Conservation (phyloP, 805 yeast genomes). For the Wickerhamiella brachini region DNA sequence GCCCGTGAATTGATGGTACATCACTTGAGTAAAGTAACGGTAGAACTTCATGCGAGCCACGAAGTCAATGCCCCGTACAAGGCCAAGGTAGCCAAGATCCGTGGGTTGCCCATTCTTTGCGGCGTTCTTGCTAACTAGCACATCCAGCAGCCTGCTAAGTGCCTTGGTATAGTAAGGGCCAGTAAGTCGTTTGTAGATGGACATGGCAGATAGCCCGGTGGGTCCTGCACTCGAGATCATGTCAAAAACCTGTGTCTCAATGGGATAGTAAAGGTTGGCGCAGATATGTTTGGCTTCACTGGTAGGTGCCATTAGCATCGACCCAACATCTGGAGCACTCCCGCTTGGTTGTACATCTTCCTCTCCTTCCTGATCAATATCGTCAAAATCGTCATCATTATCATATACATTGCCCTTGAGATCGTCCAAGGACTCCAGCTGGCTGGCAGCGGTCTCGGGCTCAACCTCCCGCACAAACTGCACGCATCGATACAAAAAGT, state of each 20-base stretch:
- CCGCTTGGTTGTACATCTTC: slow-evolving; percentile 12
- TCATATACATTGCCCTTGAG: slow-evolving; percentile 20
- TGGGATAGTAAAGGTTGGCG: slow-evolving; percentile 45
- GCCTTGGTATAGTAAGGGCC: slow-evolving; percentile 45
- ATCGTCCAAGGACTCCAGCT: slow-evolving; percentile 16
- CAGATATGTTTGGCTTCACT: neutral
- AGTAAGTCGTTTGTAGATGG: slow-evolving; percentile 33
- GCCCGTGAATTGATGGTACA: slow-evolving; percentile 26
- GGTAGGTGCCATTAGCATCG: slow-evolving; percentile 4
- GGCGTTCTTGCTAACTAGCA: slow-evolving; percentile 28
- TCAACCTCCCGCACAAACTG: slow-evolving; percentile 21
- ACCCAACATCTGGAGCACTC: slow-evolving; percentile 1
- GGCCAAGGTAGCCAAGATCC: slow-evolving; percentile 23
- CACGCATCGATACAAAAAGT: slow-evolving; percentile 24
- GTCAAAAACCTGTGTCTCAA: slow-evolving; percentile 49
- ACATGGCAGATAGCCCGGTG: slow-evolving; percentile 49
- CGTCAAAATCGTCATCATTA: slow-evolving; percentile 26
- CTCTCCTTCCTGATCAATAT: slow-evolving; percentile 19
- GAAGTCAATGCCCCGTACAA: slow-evolving; percentile 54
- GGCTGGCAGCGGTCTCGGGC: neutral
- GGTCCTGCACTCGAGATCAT: slow-evolving; percentile 29
- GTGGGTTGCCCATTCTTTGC: slow-evolving; percentile 6
- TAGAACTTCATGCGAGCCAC: slow-evolving; percentile 63
- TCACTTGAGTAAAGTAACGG: slow-evolving; percentile 41
- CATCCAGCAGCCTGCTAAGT: slow-evolving; percentile 38